Evolutionary conservation across 2,329 filamentous ascomycete species (phyloP).

Genomic region (Colletotrichum sp.): DNA sequence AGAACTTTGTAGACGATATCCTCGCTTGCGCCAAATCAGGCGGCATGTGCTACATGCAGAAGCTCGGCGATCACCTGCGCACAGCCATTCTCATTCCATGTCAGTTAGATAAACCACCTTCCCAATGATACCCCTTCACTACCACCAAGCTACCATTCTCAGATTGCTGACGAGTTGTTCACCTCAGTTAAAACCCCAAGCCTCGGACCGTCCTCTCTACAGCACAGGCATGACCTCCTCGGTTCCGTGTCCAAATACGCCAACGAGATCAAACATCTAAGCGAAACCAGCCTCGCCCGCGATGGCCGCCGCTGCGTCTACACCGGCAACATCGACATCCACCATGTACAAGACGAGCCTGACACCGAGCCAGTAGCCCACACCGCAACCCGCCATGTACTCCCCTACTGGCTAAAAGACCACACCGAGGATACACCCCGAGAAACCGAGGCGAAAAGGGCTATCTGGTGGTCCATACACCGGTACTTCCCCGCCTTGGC

Average conservation of each 20-base stretch:
- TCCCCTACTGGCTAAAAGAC: not conserved
- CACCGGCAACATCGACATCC: not conserved
- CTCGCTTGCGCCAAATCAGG: not conserved
- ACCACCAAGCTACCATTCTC: not conserved
- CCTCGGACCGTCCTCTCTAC: not conserved
- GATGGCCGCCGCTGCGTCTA: not conserved
- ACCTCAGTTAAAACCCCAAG: not conserved
- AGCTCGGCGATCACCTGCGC: not conserved
- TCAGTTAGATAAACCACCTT: not conserved
- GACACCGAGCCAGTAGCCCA: not conserved
- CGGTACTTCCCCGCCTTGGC: not conserved
- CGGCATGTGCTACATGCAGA: not conserved
- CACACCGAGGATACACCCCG: fast-evolving
- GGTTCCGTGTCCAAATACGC: not conserved
- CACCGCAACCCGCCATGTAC: not conserved
- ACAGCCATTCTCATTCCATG: not conserved
- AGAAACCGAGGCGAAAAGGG: not conserved
- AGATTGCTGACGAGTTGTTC: not conserved
- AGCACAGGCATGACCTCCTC: not conserved
- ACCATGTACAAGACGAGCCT: not conserved
- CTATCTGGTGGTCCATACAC: not conserved
- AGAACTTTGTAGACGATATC: not conserved
- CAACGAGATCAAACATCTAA: not conserved
- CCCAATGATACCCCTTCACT: no score
- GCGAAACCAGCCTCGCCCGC: not conserved